phyloP scores from a whole-genome alignment of 2,329 filamentous ascomycete species.

The Apiospora hydei region DNA sequence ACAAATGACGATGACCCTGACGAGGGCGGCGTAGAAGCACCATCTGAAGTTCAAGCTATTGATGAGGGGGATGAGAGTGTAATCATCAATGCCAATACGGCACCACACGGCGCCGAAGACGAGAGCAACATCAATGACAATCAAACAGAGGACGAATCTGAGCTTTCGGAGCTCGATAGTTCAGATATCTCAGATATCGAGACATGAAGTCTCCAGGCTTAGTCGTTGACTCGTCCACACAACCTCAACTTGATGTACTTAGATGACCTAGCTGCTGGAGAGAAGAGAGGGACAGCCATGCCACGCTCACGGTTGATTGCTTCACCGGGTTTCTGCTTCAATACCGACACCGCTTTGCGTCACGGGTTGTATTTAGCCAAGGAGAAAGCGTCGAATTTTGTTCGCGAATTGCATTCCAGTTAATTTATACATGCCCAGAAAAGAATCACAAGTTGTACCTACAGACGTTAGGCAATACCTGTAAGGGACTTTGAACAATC shows the following conservation, averaged over 20 bases:
- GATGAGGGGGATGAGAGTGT: neutral
- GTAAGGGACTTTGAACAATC: neutral
- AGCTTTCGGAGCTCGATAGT: conserved; percentile 25
- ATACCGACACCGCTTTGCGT: neutral
- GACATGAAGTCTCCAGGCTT: neutral
- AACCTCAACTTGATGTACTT: neutral
- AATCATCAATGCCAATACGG: neutral
- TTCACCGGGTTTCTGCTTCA: neutral
- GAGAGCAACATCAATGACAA: neutral
- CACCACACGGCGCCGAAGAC: neutral
- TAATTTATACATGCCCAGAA: neutral
- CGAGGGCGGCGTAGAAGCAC: neutral
- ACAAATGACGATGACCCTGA: neutral
- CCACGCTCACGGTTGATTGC: neutral
- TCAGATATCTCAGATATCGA: conserved; percentile 18
- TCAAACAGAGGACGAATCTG: neutral
- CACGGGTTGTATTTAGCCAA: neutral
- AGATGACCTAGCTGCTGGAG: neutral
- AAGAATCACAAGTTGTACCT: neutral
- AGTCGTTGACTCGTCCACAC: neutral
- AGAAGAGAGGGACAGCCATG: neutral
- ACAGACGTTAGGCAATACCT: neutral
- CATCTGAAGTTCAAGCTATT: neutral
- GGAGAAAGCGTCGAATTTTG: neutral
- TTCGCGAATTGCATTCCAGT: neutral